Evolutionary conservation across 2,329 filamentous ascomycete genomes (phyloP).

Genomic region (Fusarium irregulare): DNA sequence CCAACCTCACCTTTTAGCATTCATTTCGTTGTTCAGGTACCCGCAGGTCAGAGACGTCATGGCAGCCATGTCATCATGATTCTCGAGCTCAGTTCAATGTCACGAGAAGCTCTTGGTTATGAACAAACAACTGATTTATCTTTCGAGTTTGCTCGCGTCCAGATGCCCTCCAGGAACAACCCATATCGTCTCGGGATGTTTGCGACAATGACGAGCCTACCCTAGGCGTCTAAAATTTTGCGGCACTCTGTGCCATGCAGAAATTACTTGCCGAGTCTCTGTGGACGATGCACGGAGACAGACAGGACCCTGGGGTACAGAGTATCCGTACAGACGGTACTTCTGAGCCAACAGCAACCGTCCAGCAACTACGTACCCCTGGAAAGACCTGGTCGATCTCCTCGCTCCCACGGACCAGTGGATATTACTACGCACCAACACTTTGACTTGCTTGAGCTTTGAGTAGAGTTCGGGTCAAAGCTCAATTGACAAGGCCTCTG

Average conservation of each 20-base stretch:
- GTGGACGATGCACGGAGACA: background rate
- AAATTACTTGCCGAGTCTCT: background rate
- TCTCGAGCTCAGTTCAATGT: background rate
- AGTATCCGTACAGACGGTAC: background rate
- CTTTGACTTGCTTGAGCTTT: slow-evolving; percentile 2
- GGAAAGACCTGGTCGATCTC: slow-evolving; percentile 39
- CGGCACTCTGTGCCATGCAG: background rate
- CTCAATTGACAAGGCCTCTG: background rate
- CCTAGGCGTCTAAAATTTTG: background rate
- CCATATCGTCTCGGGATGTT: slow-evolving; percentile 3
- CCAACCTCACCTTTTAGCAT: background rate
- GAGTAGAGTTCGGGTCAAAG: background rate
- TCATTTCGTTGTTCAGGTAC: background rate
- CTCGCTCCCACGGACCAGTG: slow-evolving; percentile 10
- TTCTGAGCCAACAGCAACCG: slow-evolving; percentile 5
- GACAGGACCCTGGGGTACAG: slow-evolving; percentile 15
- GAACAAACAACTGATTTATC: slow-evolving; percentile 3
- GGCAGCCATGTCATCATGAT: background rate
- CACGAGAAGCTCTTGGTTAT: slow-evolving; percentile 5
- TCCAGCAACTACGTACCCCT: slow-evolving; percentile 20
- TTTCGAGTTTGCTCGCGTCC: slow-evolving; percentile 7
- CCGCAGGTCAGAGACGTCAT: slow-evolving; percentile 19
- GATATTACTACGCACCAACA: background rate
- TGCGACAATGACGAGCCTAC: slow-evolving; percentile 8
- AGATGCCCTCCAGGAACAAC: slow-evolving; percentile 14